Evolutionary conservation across 257 asterid genomes (phyloP).

Genomic region (Fraxinus americana): DNA sequence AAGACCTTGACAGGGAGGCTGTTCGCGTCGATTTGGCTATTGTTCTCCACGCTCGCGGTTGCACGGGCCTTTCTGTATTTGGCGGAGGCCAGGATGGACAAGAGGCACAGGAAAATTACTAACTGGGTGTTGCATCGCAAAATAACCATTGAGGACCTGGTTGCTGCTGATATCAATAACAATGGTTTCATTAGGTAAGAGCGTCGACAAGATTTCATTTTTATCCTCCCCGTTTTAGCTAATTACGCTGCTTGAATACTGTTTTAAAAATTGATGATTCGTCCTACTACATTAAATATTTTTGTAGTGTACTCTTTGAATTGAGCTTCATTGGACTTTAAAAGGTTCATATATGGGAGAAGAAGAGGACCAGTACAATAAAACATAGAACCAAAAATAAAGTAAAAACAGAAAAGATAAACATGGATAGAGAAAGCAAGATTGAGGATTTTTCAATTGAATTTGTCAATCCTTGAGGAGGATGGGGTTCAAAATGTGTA

Average conservation of each 20-base stretch:
- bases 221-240: background rate
- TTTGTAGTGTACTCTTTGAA: background rate
- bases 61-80: conserved; percentile 58
- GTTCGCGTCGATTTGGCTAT: conserved; percentile 53
- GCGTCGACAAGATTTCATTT: background rate
- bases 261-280: background rate
- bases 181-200: conserved; percentile 47
- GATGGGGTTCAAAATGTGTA: background rate
- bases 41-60: conserved; percentile 54
- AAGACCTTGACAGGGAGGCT: conserved; percentile 44
- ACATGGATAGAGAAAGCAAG: background rate
- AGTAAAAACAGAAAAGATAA: background rate
- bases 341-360: too few species aligned
- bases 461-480: background rate
- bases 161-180: conserved; percentile 55
- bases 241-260: too few species aligned
- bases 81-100: conserved; percentile 56
- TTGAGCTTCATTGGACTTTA: too few species aligned
- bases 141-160: conserved; percentile 48
- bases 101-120: conserved; percentile 46
- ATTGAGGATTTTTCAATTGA: background rate
- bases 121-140: conserved; percentile 53
- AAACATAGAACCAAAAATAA: too few species aligned
- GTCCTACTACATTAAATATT: background rate
- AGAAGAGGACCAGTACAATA: background rate